Evolutionary conservation across 257 asterid genomes (phyloP), one percentile per base, ranked within the genome.

Genomic region (Leptodermis oblonga): DNA sequence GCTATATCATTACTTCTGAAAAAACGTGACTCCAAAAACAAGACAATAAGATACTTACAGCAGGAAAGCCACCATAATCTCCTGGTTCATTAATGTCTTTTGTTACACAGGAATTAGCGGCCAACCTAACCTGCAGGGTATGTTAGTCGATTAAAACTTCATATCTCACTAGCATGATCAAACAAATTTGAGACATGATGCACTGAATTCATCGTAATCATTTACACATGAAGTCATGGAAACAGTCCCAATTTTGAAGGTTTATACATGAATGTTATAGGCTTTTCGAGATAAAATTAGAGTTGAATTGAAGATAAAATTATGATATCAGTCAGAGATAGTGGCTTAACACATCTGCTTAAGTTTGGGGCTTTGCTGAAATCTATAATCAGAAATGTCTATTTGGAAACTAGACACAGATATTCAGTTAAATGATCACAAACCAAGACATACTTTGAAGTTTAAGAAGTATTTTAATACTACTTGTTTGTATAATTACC

Each of bases 41-140:
- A 28, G 28, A 75, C 49, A 60, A 43, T 23, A 34, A 63, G 73
- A 76, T 69, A 48, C 94, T 84, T 84, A 92, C 98, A 81, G 97
- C 97, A 77, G 98, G 97, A 77, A 90, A 92, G 70, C 98, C 98
- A 64, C 95, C 98, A 77, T 90, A 92, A 74, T 90, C 97, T 70
- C 97, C 97, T 22, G 94, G 76, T 81, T 86, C 84, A 67, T 39
- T 75, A 70, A 92, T 90, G 86, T 81, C 85, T 87, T 90, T 92
- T 71, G 95, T 90, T 76, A 81, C 94, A 23, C 87, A 85, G 78
- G 94, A 84, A 71, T 87, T 86, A 33, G 95, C 98, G 65, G 98
- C 98, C 76, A 92, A 74, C 72, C 90, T 84, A 65, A 90, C 97
- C 97, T 92, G 85, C 73, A 70, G 70, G 22, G 74, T 70, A 73